A percentile compares a stretch with the other conserved stretches of the same genome.
These are phyloP conservation scores for Exophiala bonariae DNA, from an alignment of 2,329 filamentous ascomycete species.

Conservation along the genomic window DNA sequence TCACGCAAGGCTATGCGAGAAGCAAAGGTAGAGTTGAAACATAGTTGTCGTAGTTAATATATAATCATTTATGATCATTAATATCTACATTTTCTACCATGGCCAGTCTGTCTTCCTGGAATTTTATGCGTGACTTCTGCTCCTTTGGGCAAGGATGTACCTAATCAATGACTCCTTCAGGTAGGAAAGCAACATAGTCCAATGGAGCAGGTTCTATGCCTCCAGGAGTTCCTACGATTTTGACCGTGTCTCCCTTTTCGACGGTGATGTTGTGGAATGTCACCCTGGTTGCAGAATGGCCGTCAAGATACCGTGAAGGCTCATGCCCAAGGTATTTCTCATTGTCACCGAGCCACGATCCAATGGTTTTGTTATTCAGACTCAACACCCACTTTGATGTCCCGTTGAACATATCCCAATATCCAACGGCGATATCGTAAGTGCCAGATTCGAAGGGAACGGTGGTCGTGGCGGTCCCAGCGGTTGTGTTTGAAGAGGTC, in stretches of 20 bases:
- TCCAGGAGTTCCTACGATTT: constrained; percentile 58
- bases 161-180: constrained; percentile 58
- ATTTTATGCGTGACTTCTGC: too few species aligned
- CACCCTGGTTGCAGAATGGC: constrained; percentile 63
- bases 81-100: too few species aligned
- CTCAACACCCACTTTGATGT: constrained; percentile 56
- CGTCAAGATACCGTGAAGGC: constrained; percentile 61
- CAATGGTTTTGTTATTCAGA: constrained; percentile 54
- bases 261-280: constrained; percentile 57
- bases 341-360: constrained; percentile 60
- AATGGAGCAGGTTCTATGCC: constrained; percentile 65
- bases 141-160: neutral
- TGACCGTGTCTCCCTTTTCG: constrained; percentile 52
- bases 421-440: constrained; percentile 67
- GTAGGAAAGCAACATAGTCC: constrained; percentile 66
- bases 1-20: too few species aligned
- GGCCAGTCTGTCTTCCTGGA: too few species aligned
- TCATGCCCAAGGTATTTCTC: constrained; percentile 61
- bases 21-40: too few species aligned
- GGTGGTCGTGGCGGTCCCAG: constrained; percentile 49
- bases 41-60: too few species aligned
- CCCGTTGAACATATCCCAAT: constrained; percentile 64
- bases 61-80: too few species aligned
- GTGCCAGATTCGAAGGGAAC: constrained; percentile 52
- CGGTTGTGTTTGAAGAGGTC: constrained; percentile 53